phyloP scores from a whole-genome alignment of 768 basidiomycete species.

The Lentinula boryana region DNA sequence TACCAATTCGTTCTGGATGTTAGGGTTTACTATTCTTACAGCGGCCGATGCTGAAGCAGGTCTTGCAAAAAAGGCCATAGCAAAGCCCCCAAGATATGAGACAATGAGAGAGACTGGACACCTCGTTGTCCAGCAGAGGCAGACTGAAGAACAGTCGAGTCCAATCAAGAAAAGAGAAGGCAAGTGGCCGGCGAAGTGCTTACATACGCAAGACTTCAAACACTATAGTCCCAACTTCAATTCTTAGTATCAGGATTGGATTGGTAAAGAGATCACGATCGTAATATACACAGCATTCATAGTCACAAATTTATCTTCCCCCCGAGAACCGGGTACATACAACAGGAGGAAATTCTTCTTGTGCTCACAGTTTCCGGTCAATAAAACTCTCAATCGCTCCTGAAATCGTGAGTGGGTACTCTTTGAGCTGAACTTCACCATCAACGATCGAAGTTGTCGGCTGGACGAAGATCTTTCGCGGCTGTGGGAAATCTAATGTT shows the following conservation, averaged over 20 bases:
- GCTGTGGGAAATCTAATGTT: constrained; percentile 32
- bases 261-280: too few relatives aligned
- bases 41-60: constrained; percentile 57
- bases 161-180: background rate
- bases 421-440: constrained; percentile 68
- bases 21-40: constrained; percentile 68
- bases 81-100: constrained; percentile 4
- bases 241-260: background rate
- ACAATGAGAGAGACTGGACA: constrained; percentile 1
- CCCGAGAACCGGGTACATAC: background rate
- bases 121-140: constrained; percentile 7
- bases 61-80: constrained; percentile 68
- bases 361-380: constrained; percentile 50
- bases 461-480: constrained; percentile 82
- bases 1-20: constrained; percentile 36
- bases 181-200: background rate
- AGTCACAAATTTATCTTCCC: too few relatives aligned
- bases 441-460: constrained; percentile 69
- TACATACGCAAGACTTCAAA: background rate
- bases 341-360: too few relatives aligned
- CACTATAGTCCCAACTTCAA: background rate
- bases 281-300: too few relatives aligned
- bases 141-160: constrained; percentile 7
- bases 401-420: constrained; percentile 67
- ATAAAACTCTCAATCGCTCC: constrained; percentile 82